Base-by-base conservation (phyloP, 2,329 filamentous ascomycete species). In the Penicillium sumatraense region DNA sequence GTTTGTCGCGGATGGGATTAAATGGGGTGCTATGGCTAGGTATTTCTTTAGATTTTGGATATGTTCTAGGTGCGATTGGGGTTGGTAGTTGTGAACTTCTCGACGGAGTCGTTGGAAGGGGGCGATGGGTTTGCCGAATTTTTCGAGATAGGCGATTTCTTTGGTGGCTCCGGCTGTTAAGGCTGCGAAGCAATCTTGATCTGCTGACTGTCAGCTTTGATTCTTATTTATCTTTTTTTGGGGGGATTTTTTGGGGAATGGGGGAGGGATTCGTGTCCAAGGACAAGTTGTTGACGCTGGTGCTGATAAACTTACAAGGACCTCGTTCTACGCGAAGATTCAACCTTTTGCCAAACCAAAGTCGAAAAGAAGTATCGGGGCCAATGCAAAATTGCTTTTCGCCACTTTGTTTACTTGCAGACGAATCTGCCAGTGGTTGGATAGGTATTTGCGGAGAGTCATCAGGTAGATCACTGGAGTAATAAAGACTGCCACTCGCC, bases 401-500 rank as follows among this genome's bases (percentile, higher is more conserved):
- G n/a, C 13, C 41, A 13, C 5, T 5, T 26, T 27, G 20, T n/a
- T 18, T 2, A 9, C 5, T 42, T 24, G 20, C 23, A 46, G 20
- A 20, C 8, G 26, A 31, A 46, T 10, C 9, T 16, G 42, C 13
- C n/a, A n/a, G n/a, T 2, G n/a, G 9, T 42, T 24, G 20, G 24
- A 46, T 29, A 20, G 11, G 26, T 20, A 46, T 10, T 11, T 16
- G 42, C 13, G n/a, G 26, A 21, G 31, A 11, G 9, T 21, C 16
- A 7, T 42, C 20, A 3, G 26, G 54, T 9, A 71, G 51, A 31
- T 69, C 65, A 24, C 47, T 23, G 16, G 41, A 42, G 38, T 67
- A 61, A 49, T 70, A 72, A 4, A 72, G 38, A 56, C 68, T 72
- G 21, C 69, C 67, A 40, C 55, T 64, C 31, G 63, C 64, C 20